phyloP scores from a whole-genome alignment of 2,329 filamentous ascomycete species.

The Fusarium pininemorale region DNA sequence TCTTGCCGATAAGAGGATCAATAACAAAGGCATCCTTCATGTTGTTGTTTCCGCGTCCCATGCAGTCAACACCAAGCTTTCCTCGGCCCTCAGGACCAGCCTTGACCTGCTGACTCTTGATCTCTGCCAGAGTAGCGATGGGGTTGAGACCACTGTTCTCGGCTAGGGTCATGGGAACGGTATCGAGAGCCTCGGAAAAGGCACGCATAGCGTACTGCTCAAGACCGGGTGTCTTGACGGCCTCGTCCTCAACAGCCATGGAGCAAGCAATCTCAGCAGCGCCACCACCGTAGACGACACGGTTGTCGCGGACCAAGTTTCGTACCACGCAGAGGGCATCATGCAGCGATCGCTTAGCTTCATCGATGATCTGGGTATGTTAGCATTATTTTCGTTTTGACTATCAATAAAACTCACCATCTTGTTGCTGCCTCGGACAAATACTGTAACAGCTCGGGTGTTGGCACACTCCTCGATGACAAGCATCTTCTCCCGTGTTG shows the following conservation, averaged over 20 bases:
- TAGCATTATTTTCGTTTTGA: constrained; percentile 12
- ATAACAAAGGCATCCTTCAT: constrained; percentile 99
- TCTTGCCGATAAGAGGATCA: constrained; percentile 97
- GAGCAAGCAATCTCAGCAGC: constrained; percentile 98
- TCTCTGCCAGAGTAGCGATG: constrained; percentile 91
- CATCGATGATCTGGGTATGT: constrained; percentile 85
- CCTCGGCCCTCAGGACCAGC: constrained; percentile 60
- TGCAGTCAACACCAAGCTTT: constrained; percentile 94
- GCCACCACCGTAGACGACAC: constrained; percentile 96
- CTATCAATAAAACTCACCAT: constrained; percentile 71
- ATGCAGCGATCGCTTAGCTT: constrained; percentile 96
- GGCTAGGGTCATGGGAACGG: constrained; percentile 92
- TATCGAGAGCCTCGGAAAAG: constrained; percentile 93
- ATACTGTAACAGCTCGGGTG: constrained; percentile 93
- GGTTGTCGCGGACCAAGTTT: constrained; percentile 94
- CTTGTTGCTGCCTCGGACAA: constrained; percentile 98
- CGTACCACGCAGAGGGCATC: constrained; percentile 97
- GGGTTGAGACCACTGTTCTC: constrained; percentile 97
- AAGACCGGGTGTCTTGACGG: constrained; percentile 92
- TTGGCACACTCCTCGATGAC: constrained; percentile 99
- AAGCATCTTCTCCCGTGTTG: constrained; percentile 98
- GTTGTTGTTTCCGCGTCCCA: constrained; percentile 93
- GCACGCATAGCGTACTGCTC: constrained; percentile 99
- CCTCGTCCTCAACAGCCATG: constrained; percentile 92
- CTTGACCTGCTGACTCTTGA: constrained; percentile 97